Evolutionary conservation across 169 alveolate species (phyloP), one percentile per base, ranked within the genome.

Genomic region (Cryptosporidium ryanae): DNA sequence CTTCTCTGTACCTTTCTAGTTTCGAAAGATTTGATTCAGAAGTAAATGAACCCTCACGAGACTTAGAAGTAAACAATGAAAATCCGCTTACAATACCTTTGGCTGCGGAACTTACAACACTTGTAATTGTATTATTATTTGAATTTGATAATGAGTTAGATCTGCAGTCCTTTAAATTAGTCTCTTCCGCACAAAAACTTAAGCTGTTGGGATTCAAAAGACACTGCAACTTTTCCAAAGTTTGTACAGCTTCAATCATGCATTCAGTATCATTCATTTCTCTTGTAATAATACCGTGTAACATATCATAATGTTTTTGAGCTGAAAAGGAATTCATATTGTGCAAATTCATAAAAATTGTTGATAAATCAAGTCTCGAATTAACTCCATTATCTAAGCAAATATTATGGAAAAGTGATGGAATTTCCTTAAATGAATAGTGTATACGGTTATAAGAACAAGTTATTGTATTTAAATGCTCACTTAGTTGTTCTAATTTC

Each of bases 231-330:
- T 83, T 81, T 68, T 90, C 93, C 13, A 90, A 66, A 15, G 84
- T 55, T 57, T 63, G 82, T 10, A 90, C 87, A 18, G 91, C 91
- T 15, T 82, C 89, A 25, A 90, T 65, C 91, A 90, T 90, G 54
- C 90, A 82, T 57, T 90, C 93, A 2, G 90, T 71, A 54, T 90
- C 93, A 29, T 82, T 84, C 64, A 90, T 57, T 55, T 70, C 87
- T 61, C 87, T 76, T 17, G 70, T 65, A 21, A 76, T 59, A 17
- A 55, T 76, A 8, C 76, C 44, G 44, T 76, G 50, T 25, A 76
- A 61, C 68, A 76, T 76, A 27, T 76, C 87, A 38, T 57, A 76
- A 44, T 76, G 68, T 49, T 61, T 76, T 21, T 76, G 87, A 8
- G 31, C 27, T 25, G 87, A 76, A 23, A n/a, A 32, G 12, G 87